Conservation (phyloP, 768 basidiomycete species). For the Rhodotorula kratochvilovae region DNA sequence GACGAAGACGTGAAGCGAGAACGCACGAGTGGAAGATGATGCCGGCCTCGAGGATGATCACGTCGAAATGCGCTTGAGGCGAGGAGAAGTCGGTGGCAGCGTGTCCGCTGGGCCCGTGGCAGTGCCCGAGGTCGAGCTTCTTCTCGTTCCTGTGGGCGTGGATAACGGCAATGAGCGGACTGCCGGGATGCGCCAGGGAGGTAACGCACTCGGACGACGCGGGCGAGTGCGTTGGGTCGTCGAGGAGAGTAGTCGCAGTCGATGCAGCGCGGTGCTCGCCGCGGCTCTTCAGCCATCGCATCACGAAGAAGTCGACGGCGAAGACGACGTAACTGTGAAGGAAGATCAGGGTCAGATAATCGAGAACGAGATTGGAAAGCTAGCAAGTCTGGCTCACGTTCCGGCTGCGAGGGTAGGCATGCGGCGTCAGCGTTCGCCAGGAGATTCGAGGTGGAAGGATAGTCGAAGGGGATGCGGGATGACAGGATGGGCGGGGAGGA, state of each 20-base stretch:
- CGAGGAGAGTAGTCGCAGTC: not conserved
- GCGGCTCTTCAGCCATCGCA: conserved; percentile 35
- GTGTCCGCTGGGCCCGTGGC: conserved; percentile 3
- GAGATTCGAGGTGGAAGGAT: not conserved
- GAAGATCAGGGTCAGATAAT: no score
- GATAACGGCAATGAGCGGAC: no score
- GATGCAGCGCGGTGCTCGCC: not conserved
- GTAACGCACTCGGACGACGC: not conserved
- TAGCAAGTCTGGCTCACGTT: no score
- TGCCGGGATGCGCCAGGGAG: not conserved
- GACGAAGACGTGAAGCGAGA: not conserved
- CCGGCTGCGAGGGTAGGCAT: not conserved
- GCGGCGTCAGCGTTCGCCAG: no score
- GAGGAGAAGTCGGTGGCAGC: conserved; percentile 17
- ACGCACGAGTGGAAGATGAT: conserved; percentile 43
- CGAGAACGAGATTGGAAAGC: no score
- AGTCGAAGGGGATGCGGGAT: no score
- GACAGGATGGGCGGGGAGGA: not conserved
- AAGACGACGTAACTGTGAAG: conserved; percentile 42
- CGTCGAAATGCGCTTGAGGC: conserved; percentile 42
- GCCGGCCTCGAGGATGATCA: conserved; percentile 42
- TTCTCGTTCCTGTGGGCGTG: not conserved
- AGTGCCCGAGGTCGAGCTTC: conserved; percentile 11
- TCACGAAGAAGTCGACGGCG: conserved; percentile 46
- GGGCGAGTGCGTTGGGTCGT: not conserved